Conservation (phyloP, 768 basidiomycete species). For the Mycena olivaceomarginata region DNA sequence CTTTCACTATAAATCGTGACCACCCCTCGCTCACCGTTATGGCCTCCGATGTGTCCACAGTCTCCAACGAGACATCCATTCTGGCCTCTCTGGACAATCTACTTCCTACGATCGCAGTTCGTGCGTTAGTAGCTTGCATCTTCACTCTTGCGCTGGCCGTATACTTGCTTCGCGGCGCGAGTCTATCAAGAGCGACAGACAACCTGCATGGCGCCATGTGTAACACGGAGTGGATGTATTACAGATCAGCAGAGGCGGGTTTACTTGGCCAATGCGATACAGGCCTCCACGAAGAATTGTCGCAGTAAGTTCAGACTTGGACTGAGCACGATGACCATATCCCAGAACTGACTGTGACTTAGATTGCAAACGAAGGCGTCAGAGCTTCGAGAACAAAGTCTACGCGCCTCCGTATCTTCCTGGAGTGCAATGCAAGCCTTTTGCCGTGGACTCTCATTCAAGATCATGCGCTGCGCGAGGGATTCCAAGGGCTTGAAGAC, state of each 20-base stretch:
- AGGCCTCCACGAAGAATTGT: background rate
- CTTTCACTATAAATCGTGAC: background rate
- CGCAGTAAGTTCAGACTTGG: background rate
- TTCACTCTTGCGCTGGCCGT: background rate
- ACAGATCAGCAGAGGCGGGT: slow-evolving; percentile 6
- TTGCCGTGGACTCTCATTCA: slow-evolving; percentile 20
- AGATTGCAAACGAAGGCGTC: slow-evolving; percentile 33
- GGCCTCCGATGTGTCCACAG: slow-evolving; percentile 17
- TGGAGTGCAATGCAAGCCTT: background rate
- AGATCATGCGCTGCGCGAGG: slow-evolving; percentile 17
- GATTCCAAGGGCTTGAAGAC: slow-evolving; percentile 20
- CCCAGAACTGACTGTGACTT: background rate
- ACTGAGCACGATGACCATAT: too few relatives aligned
- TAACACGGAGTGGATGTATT: slow-evolving; percentile 23
- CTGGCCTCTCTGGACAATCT: slow-evolving; percentile 18
- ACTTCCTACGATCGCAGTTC: slow-evolving; percentile 8
- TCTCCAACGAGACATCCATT: slow-evolving; percentile 31
- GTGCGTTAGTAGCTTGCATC: background rate
- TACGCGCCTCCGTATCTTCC: slow-evolving; percentile 17
- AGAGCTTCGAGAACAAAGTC: slow-evolving; percentile 27
- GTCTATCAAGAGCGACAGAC: slow-evolving; percentile 10
- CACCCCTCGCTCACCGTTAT: background rate
- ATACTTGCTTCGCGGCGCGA: background rate
- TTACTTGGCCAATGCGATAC: background rate
- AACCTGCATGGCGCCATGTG: background rate